These are phyloP conservation scores for Phialocephala subalpina DNA, from an alignment of 2,329 filamentous ascomycete species.

Conservation along the genomic window DNA sequence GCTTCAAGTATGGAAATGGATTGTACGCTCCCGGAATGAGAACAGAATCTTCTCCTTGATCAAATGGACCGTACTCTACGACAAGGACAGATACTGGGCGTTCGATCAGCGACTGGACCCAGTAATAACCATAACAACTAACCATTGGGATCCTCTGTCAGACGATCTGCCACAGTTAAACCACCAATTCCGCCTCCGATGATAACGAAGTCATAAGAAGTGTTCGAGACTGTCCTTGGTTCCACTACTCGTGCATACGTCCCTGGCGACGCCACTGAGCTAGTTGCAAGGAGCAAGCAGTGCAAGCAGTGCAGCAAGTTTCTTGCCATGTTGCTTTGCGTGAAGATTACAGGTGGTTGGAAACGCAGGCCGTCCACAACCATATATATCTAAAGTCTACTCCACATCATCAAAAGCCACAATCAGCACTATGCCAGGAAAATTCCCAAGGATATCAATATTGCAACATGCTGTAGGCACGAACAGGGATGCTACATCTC, in stretches of 20 bases:
- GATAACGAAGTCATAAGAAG: conserved; percentile 41
- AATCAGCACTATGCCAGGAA: background rate
- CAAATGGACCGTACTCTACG: conserved; percentile 58
- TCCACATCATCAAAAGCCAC: background rate
- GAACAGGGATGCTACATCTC: background rate
- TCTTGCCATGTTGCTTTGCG: background rate
- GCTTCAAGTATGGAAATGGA: conserved; percentile 54
- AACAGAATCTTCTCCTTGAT: conserved; percentile 52
- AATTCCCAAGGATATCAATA: background rate
- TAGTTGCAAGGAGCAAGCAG: background rate
- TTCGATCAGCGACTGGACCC: background rate
- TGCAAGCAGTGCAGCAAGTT: background rate
- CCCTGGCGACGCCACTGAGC: conserved; percentile 35
- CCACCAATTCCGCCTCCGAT: conserved; percentile 43
- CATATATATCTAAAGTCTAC: background rate
- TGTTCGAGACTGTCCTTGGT: conserved; percentile 11
- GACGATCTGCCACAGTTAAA: conserved; percentile 29
- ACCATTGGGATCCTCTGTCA: conserved; percentile 30
- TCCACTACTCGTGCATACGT: conserved; percentile 24
- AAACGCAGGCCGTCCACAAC: background rate
- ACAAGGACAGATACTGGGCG: conserved; percentile 48
- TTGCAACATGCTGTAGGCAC: background rate
- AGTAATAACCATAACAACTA: conserved; percentile 42
- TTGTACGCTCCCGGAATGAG: conserved; percentile 53
- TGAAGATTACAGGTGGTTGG: background rate